A percentile compares a stretch with the other conserved stretches of the same genome.
Conservation (phyloP, 169 alveolate species). For the Eimeria zaria region DNA sequence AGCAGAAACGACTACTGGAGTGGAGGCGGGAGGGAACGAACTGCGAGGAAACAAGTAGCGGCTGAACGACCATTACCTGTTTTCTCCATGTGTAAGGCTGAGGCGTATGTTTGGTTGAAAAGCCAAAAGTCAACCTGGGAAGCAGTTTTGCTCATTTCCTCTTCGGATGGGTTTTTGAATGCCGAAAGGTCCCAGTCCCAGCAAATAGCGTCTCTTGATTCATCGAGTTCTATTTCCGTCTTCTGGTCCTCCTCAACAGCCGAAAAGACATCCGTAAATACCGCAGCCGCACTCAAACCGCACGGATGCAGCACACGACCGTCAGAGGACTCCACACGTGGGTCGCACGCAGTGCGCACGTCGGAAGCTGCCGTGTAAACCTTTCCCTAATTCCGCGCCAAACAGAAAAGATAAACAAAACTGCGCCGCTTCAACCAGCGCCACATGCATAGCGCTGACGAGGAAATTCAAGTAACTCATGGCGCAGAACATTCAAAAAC, state of each 20-base stretch:
- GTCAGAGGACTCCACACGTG: slow-evolving; percentile 83
- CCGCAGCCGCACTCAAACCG: slow-evolving; percentile 87
- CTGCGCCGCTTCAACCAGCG: background rate
- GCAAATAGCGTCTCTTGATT: slow-evolving; percentile 86
- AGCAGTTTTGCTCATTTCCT: slow-evolving; percentile 44
- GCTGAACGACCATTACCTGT: slow-evolving; percentile 36
- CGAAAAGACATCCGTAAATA: slow-evolving; percentile 87
- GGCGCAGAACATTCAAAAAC: background rate
- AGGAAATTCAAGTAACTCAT: background rate
- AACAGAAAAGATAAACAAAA: background rate
- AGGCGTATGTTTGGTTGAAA: slow-evolving; percentile 19
- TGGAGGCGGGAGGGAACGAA: background rate
- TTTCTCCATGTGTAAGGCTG: slow-evolving; percentile 81
- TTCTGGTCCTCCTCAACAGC: slow-evolving; percentile 14
- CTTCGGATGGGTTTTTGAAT: slow-evolving; percentile 83
- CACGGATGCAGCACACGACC: slow-evolving; percentile 88
- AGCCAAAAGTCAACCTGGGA: slow-evolving; percentile 82
- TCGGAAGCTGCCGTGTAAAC: slow-evolving; percentile 76
- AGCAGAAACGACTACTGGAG: background rate
- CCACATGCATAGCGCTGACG: background rate
- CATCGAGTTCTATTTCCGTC: slow-evolving; percentile 86
- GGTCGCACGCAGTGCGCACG: slow-evolving; percentile 85
- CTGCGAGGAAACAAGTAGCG: background rate
- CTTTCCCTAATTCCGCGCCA: slow-evolving; percentile 50
- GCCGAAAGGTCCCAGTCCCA: slow-evolving; percentile 81